Evolutionary conservation across 2,329 filamentous ascomycete species (phyloP).

Genomic region (Pestalotiopsis sp.): DNA sequence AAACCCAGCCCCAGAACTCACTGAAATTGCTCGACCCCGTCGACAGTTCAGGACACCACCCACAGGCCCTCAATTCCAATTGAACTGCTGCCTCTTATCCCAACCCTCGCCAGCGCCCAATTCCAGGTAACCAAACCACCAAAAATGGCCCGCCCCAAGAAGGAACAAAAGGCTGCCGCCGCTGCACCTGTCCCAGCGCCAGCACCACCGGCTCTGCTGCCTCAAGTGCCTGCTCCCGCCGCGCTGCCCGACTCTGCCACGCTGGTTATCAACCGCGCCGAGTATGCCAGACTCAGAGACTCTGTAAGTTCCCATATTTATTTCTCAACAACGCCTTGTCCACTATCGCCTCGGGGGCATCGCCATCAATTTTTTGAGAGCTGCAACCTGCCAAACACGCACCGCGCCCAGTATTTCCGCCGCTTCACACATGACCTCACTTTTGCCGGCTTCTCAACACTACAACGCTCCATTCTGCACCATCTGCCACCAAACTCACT

Average conservation of each 20-base stretch:
- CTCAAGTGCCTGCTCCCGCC: constrained; percentile 16
- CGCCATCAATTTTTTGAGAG: background rate
- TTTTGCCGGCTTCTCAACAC: background rate
- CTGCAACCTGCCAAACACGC: background rate
- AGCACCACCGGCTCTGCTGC: constrained; percentile 14
- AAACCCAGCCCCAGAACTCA: background rate
- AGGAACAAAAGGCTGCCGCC: constrained; percentile 39
- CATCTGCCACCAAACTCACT: background rate
- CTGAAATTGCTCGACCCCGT: background rate
- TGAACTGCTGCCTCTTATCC: background rate
- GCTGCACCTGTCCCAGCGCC: constrained; percentile 38
- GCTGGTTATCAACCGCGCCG: constrained; percentile 59
- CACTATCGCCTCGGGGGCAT: constrained; percentile 6
- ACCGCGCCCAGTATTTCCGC: background rate
- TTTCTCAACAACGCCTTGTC: background rate
- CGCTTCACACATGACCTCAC: background rate
- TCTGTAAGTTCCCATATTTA: constrained; percentile 62
- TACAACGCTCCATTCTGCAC: background rate
- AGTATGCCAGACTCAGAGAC: constrained; percentile 78
- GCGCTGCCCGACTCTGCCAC: constrained; percentile 24
- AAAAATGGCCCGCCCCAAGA: constrained; percentile 43
- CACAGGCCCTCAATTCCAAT: background rate
- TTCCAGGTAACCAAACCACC: constrained; percentile 5
- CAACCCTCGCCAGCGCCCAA: background rate
- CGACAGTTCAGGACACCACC: constrained; percentile 2